Conservation (phyloP, 805 yeast species). For the Hanseniaspora guilliermondii region DNA sequence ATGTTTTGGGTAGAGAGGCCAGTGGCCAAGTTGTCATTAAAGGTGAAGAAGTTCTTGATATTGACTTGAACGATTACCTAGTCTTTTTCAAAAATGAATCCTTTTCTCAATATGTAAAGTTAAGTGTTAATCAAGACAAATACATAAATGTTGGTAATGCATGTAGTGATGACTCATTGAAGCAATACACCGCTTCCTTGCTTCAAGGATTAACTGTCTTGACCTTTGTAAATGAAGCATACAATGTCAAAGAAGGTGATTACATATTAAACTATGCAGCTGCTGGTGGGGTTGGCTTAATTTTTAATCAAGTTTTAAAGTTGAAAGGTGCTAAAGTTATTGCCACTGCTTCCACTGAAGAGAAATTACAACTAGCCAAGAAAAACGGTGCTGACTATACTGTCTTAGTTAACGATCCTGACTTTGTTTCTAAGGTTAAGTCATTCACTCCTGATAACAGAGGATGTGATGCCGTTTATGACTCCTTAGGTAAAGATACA, state of each 20-base stretch:
- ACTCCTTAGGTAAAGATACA: slow-evolving; percentile 69
- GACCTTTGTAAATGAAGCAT: slow-evolving; percentile 55
- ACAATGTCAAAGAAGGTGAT: slow-evolving; percentile 57
- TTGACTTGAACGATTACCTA: slow-evolving; percentile 57
- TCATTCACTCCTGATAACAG: slow-evolving; percentile 44
- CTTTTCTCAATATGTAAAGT: slow-evolving; percentile 63
- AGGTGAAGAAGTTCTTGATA: slow-evolving; percentile 45
- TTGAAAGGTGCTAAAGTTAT: slow-evolving; percentile 65
- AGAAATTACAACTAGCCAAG: slow-evolving; percentile 55
- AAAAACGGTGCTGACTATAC: slow-evolving; percentile 64
- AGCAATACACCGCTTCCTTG: slow-evolving; percentile 47
- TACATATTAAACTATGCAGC: slow-evolving; percentile 75
- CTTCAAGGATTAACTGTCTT: slow-evolving; percentile 73
- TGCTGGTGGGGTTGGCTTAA: slow-evolving; percentile 85
- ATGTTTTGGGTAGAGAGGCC: slow-evolving; percentile 61
- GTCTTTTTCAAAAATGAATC: slow-evolving; percentile 42
- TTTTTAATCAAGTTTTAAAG: slow-evolving; percentile 52
- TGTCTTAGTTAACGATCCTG: slow-evolving; percentile 44
- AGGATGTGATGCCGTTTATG: slow-evolving; percentile 61
- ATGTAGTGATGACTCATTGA: slow-evolving; percentile 34
- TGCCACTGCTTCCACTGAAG: slow-evolving; percentile 71
- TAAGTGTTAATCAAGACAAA: slow-evolving; percentile 26
- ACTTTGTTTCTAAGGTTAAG: slow-evolving; percentile 41
- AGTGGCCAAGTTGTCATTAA: slow-evolving; percentile 54
- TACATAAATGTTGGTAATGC: slow-evolving; percentile 40